Percentiles rank a stretch among this genome's conserved stretches.
Evolutionary conservation across 441 rosid species (phyloP).

Genomic region (Geranium incanum): DNA sequence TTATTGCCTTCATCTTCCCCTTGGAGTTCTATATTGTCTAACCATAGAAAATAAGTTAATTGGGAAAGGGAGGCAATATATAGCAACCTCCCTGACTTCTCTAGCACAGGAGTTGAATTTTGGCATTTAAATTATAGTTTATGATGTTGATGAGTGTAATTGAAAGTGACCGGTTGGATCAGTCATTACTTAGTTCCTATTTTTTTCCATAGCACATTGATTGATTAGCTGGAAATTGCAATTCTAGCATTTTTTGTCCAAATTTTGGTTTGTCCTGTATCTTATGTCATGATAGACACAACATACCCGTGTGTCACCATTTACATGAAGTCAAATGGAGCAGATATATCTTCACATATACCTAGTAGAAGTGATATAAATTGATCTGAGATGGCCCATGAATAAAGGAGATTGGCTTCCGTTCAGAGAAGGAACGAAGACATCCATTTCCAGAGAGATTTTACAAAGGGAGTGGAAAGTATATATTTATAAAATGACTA

Average conservation of each 20-base stretch:
- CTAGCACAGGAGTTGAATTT: slow-evolving; percentile 3
- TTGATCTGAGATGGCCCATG: not conserved
- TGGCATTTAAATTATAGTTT: not conserved
- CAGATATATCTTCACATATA: not conserved
- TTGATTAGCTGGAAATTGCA: not conserved
- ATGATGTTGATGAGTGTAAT: not conserved
- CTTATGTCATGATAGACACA: not conserved
- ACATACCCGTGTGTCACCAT: not conserved
- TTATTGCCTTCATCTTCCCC: not conserved
- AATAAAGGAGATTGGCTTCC: not conserved
- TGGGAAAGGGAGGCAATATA: not conserved
- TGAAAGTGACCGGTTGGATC: not conserved
- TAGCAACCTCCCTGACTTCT: not conserved
- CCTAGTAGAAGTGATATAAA: not conserved
- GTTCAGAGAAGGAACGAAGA: not conserved
- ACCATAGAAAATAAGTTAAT: not conserved
- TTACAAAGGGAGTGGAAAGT: not conserved
- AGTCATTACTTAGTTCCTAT: not conserved
- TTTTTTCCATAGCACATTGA: not conserved
- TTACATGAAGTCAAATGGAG: not conserved
- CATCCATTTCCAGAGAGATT: not conserved
- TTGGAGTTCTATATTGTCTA: not conserved
- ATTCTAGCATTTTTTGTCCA: not conserved
- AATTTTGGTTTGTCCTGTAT: not conserved
- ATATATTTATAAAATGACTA: not conserved